A percentile compares a stretch with the other conserved stretches of the same genome.
Conservation (phyloP, 352 stramenopile species). For the Phytophthora colocasiae region DNA sequence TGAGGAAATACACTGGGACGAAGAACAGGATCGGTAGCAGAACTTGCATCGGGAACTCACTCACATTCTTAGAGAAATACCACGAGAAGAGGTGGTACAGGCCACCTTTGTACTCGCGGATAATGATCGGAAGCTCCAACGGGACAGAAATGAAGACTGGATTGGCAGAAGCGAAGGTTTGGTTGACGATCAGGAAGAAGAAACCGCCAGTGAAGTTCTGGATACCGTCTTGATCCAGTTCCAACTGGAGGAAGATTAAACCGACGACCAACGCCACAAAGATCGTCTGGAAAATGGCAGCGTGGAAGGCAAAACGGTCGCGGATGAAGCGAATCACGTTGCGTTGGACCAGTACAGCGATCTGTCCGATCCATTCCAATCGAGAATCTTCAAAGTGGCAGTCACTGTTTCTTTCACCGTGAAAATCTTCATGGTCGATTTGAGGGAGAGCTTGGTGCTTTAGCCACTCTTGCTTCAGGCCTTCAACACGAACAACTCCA, state of each 20-base stretch:
- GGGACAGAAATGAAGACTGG: conserved; percentile 49
- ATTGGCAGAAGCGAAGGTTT: conserved; percentile 41
- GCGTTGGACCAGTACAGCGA: conserved; percentile 42
- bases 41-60: conserved; percentile 53
- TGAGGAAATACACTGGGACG: conserved; percentile 46
- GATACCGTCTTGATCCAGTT: conserved; percentile 45
- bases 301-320: conserved; percentile 39
- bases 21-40: conserved; percentile 52
- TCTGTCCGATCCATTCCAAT: conserved; percentile 29
- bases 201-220: conserved; percentile 53
- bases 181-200: conserved; percentile 56
- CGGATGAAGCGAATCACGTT: conserved; percentile 48
- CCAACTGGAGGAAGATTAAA: conserved; percentile 53
- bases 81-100: conserved; percentile 48
- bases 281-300: conserved; percentile 35
- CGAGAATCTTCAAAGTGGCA: conserved; percentile 9
- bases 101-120: conserved; percentile 44
- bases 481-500: conserved; percentile 42
- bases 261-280: conserved; percentile 32
- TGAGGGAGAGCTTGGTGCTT: conserved; percentile 15
- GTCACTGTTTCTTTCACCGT: conserved; percentile 10
- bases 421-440: conserved; percentile 5
- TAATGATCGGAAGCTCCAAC: conserved; percentile 51
- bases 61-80: conserved; percentile 61
- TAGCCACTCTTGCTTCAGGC: conserved; percentile 44